phyloP scores from a whole-genome alignment of 2,329 filamentous ascomycete genomes.

The Xylaria sp. region DNA sequence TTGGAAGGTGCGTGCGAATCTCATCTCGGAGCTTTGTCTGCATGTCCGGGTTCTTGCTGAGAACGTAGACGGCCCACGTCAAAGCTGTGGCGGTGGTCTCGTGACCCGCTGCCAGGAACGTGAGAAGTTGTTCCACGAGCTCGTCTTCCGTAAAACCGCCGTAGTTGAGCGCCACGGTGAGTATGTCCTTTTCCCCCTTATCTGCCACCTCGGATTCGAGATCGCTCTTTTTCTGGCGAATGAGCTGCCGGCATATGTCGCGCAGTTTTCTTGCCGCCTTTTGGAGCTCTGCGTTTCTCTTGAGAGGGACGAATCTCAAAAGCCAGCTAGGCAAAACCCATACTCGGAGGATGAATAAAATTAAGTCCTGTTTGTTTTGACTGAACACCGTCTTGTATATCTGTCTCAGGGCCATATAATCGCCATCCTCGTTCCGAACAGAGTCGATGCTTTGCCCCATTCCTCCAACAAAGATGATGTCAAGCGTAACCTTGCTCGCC shows the following conservation, averaged over 20 bases:
- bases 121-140: conserved; percentile 39
- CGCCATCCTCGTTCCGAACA: conserved; percentile 32
- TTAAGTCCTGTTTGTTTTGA: conserved; percentile 21
- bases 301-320: conserved; percentile 30
- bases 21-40: conserved; percentile 37
- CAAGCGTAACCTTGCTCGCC: conserved; percentile 36
- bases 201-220: conserved; percentile 35
- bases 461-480: conserved; percentile 38
- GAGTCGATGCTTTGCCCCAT: conserved; percentile 36
- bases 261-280: conserved; percentile 30
- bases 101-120: conserved; percentile 37
- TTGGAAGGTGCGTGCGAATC: conserved; percentile 35
- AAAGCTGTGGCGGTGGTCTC: conserved; percentile 38
- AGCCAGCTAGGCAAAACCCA: conserved; percentile 34
- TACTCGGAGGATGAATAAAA: conserved; percentile 32
- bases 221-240: conserved; percentile 38
- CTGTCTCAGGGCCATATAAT: conserved; percentile 27
- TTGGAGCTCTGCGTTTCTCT: conserved; percentile 28
- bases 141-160: conserved; percentile 39
- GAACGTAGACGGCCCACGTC: conserved; percentile 35
- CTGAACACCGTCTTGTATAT: conserved; percentile 35
- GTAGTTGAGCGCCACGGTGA: conserved; percentile 38
- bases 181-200: conserved; percentile 37
- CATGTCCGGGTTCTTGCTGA: conserved; percentile 36
- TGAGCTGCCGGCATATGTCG: conserved; percentile 34